These are phyloP conservation scores for Leccinum solheimii DNA, from an alignment of 1,284 basidiomycete species.

Conservation along the genomic window DNA sequence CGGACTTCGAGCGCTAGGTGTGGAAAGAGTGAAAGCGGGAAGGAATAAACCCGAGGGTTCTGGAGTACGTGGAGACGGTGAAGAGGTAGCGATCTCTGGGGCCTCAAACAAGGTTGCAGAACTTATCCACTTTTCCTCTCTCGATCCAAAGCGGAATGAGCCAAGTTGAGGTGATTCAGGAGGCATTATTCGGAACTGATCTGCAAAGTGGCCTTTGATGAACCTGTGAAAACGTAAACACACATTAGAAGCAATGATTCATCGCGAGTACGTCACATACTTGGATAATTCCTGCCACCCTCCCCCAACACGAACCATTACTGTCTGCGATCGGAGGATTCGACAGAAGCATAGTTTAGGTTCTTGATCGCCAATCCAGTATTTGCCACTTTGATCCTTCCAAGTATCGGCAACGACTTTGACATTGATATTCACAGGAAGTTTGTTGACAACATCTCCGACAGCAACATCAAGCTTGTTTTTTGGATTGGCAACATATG, in stretches of 20 bases:
- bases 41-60: slow-evolving; percentile 54
- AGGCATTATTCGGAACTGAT: slow-evolving; percentile 65
- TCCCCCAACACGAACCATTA: slow-evolving; percentile 94
- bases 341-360: slow-evolving; percentile 89
- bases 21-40: slow-evolving; percentile 51
- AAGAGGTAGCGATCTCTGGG: slow-evolving; percentile 44
- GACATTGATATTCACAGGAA: slow-evolving; percentile 84
- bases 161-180: slow-evolving; percentile 56
- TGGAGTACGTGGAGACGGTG: slow-evolving; percentile 64
- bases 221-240: slow-evolving; percentile 53
- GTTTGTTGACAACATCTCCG: slow-evolving; percentile 84
- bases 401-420: slow-evolving; percentile 81
- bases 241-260: background rate
- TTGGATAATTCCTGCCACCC: slow-evolving; percentile 92
- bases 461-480: slow-evolving; percentile 92
- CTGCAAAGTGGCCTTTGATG: slow-evolving; percentile 82
- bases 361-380: slow-evolving; percentile 91
- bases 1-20: slow-evolving; percentile 47
- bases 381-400: slow-evolving; percentile 91
- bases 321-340: slow-evolving; percentile 87
- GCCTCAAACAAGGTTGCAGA: slow-evolving; percentile 68
- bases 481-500: slow-evolving; percentile 83
- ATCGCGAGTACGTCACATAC: slow-evolving; percentile 45
- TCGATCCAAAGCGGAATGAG: slow-evolving; percentile 40
- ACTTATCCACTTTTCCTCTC: slow-evolving; percentile 79